Evolutionary conservation across 23 red algal species (phyloP).

Genomic region (Pyropia yezoensis): DNA sequence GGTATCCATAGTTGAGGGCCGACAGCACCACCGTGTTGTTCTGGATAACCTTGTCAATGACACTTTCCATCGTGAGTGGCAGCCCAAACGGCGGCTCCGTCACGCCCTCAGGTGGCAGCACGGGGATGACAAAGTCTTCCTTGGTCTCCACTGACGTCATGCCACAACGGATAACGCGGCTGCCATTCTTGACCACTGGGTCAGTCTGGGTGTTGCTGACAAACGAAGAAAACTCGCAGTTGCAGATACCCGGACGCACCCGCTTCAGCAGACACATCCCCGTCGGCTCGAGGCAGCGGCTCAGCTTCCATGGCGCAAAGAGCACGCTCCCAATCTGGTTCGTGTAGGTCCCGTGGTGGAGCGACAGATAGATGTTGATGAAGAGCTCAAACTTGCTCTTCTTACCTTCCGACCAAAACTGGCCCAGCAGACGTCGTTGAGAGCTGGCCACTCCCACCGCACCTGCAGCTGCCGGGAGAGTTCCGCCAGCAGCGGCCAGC

Average conservation of each 20-base stretch:
- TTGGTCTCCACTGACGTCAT: conserved; percentile 91
- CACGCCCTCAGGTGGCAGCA: conserved; percentile 60
- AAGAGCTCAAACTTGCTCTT: conserved; percentile 93
- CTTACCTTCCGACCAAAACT: conserved; percentile 96
- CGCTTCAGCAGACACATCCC: conserved; percentile 90
- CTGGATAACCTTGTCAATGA: conserved; percentile 58
- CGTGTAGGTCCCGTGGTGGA: conserved; percentile 79
- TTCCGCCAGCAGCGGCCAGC: too few relatives aligned
- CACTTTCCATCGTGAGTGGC: conserved; percentile 65
- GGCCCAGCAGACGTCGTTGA: conserved; percentile 48
- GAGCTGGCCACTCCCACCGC: neutral
- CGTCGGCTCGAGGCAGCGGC: conserved; percentile 67
- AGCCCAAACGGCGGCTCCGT: conserved; percentile 77
- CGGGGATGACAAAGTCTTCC: conserved; percentile 91
- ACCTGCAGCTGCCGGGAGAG: too few relatives aligned
- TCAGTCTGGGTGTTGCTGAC: conserved; percentile 84
- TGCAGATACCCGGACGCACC: conserved; percentile 78
- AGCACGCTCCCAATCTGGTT: conserved; percentile 94
- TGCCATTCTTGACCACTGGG: conserved; percentile 92
- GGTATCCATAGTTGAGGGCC: conserved; percentile 96
- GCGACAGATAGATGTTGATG: conserved; percentile 91
- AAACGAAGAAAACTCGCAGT: conserved; percentile 90
- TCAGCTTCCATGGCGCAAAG: conserved; percentile 92
- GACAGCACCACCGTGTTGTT: conserved; percentile 86
- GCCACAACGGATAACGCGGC: conserved; percentile 85